Conservation (phyloP, 345 rosid species). For the Gossypium arboreum region DNA sequence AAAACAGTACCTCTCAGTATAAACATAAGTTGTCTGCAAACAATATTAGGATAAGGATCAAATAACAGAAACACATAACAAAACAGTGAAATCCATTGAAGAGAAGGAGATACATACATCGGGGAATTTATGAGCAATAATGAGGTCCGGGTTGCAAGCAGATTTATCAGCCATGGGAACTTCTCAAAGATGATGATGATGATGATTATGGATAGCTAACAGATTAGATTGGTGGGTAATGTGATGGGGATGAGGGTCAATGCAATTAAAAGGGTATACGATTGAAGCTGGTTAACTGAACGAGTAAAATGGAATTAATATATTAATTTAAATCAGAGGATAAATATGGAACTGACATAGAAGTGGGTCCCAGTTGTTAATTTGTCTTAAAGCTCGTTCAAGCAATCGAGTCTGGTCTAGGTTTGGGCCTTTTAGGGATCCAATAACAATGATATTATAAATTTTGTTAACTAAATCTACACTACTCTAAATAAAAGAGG, state of each 20-base stretch:
- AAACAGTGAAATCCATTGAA: neutral
- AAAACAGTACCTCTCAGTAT: conserved; percentile 55
- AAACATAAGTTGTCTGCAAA: conserved; percentile 40
- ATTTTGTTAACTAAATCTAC: no score
- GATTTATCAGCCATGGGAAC: conserved; percentile 40
- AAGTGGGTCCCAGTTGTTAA: no score
- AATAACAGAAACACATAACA: neutral
- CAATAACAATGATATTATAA: no score
- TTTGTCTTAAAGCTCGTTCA: no score
- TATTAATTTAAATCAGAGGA: no score
- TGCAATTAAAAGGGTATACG: neutral
- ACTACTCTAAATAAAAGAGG: no score
- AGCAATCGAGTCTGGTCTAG: no score
- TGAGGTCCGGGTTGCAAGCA: conserved; percentile 42
- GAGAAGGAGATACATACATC: conserved; percentile 36
- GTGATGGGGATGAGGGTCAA: neutral
- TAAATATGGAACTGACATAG: neutral
- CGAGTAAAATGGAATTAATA: neutral
- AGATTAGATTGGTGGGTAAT: neutral
- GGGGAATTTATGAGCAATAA: conserved; percentile 61
- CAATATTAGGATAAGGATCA: neutral
- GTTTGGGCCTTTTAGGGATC: no score
- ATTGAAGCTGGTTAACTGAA: neutral
- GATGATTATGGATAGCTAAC: neutral
- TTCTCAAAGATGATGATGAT: neutral